Percentiles rank a stretch among this genome's conserved stretches.
Conservation (phyloP, 257 asterid species). For the Penstemon newberryi region DNA sequence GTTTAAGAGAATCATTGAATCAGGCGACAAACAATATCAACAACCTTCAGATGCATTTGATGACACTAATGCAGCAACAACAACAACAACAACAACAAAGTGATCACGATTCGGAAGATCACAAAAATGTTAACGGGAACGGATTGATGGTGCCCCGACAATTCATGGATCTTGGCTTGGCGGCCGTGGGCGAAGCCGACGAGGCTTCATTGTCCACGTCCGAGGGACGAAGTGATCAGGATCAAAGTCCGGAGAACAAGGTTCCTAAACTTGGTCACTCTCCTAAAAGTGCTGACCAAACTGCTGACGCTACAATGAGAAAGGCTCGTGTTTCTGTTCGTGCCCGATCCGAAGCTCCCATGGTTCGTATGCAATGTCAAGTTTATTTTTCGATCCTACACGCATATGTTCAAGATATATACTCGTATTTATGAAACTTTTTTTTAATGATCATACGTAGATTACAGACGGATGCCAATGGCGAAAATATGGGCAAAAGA, state of each 20-base stretch:
- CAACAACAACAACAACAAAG: constrained; percentile 34
- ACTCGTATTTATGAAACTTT: no score
- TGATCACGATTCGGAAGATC: constrained; percentile 30
- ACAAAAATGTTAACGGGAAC: constrained; percentile 34
- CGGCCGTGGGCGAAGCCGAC: constrained; percentile 37
- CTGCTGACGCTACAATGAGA: constrained; percentile 92
- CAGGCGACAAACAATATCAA: constrained; percentile 50
- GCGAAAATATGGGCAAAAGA: constrained; percentile 95
- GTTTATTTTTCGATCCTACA: no score
- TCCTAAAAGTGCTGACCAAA: constrained; percentile 60
- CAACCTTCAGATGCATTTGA: constrained; percentile 55
- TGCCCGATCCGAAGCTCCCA: constrained; percentile 86
- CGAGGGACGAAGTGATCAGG: constrained; percentile 47
- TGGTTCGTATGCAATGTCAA: constrained; percentile 43
- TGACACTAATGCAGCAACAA: constrained; percentile 55
- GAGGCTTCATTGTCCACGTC: constrained; percentile 60
- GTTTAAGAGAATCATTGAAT: constrained; percentile 45
- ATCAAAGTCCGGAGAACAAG: constrained; percentile 48
- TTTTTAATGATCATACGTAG: constrained; percentile 28
- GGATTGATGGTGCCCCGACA: constrained; percentile 64
- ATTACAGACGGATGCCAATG: constrained; percentile 97
- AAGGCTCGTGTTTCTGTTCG: constrained; percentile 97
- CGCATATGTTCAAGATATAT: no score
- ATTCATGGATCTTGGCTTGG: constrained; percentile 82
- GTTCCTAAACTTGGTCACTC: constrained; percentile 39